A percentile compares a stretch with the other conserved stretches of the same genome.
These are phyloP conservation scores for Candida qinlingensis DNA, from an alignment of 805 yeast genomes.

Conservation along the genomic window DNA sequence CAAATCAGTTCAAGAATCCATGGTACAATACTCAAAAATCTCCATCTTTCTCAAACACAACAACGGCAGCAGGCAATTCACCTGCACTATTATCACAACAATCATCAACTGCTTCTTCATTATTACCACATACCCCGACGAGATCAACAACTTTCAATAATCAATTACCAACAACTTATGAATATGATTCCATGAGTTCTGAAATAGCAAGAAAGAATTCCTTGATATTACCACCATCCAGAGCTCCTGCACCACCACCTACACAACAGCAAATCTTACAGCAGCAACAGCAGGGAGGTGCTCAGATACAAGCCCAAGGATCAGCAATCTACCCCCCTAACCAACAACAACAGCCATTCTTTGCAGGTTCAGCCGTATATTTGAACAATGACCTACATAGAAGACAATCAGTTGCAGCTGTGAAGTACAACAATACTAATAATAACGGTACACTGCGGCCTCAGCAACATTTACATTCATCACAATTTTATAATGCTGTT, in stretches of 20 bases:
- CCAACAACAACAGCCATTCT: constrained; percentile 10
- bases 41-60: constrained; percentile 7
- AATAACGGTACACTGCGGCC: constrained; percentile 14
- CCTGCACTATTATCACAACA: constrained; percentile 4
- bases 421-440: constrained; percentile 12
- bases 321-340: neutral
- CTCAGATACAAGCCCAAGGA: neutral
- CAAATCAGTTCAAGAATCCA: constrained; percentile 25
- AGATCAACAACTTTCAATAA: constrained; percentile 17
- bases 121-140: constrained; percentile 18
- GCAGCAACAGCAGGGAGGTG: neutral
- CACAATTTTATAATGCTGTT: constrained; percentile 8
- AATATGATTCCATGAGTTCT: constrained; percentile 28
- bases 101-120: neutral
- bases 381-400: constrained; percentile 27
- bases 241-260: constrained; percentile 42
- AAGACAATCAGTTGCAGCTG: constrained; percentile 33
- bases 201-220: constrained; percentile 17
- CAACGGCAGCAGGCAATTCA: constrained; percentile 1
- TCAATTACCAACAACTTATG: constrained; percentile 48
- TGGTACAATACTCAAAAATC: constrained; percentile 20
- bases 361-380: constrained; percentile 23
- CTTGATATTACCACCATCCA: constrained; percentile 36
- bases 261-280: constrained; percentile 10
- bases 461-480: constrained; percentile 7